Evolutionary conservation across 257 asterid genomes (phyloP).

Genomic region (Petrea volubilis): DNA sequence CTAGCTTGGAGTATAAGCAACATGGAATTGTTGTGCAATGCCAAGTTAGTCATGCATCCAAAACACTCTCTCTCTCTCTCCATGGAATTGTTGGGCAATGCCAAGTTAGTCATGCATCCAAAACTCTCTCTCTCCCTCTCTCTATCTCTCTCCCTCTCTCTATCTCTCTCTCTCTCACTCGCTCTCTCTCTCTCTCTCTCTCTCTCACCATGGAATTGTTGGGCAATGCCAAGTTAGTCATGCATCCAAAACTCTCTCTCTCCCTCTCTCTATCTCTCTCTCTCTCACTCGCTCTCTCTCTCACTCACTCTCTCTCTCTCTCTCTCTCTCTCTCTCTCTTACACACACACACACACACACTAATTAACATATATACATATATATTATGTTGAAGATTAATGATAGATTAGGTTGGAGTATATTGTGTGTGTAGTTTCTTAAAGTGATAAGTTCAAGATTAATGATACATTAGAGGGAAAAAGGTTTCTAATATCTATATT

Average conservation of each 20-base stretch:
- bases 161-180: background rate
- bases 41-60: slow-evolving; percentile 21
- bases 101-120: slow-evolving; percentile 21
- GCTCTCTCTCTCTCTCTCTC: too few species aligned
- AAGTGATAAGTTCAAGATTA: too few species aligned
- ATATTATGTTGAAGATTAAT: background rate
- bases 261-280: too few species aligned
- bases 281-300: too few species aligned
- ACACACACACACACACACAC: background rate
- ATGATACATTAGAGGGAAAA: too few species aligned
- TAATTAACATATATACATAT: too few species aligned
- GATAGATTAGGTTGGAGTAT: background rate
- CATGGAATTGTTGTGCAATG: slow-evolving; percentile 41
- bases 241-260: too few species aligned
- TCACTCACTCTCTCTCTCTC: too few species aligned
- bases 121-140: too few species aligned
- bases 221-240: slow-evolving; percentile 41
- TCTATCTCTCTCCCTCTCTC: background rate
- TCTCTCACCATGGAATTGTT: slow-evolving; percentile 30
- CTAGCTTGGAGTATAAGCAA: slow-evolving; percentile 33
- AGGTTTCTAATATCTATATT: too few species aligned
- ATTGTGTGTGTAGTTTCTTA: too few species aligned
- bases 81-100: slow-evolving; percentile 41
- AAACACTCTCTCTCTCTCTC: too few species aligned
- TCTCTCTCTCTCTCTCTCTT: background rate